phyloP scores from a whole-genome alignment of 2,329 filamentous ascomycete genomes.

The Trichoderma lentiforme region DNA sequence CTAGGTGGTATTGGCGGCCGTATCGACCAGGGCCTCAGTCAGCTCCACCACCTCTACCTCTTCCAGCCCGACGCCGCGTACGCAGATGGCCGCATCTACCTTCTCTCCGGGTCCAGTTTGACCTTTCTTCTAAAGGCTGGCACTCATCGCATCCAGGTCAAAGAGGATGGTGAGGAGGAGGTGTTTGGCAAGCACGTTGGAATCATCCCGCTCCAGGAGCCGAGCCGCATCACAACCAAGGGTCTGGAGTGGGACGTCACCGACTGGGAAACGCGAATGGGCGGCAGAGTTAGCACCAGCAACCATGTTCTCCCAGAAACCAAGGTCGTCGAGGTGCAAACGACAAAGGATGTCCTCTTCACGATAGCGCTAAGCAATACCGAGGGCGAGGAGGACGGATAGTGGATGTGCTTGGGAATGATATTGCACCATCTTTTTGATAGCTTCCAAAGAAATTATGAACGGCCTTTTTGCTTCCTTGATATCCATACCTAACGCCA shows the following conservation, averaged over 20 bases:
- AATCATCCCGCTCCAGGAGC: slow-evolving; percentile 79
- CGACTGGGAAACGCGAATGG: slow-evolving; percentile 75
- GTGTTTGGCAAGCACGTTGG: slow-evolving; percentile 77
- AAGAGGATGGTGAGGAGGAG: slow-evolving; percentile 44
- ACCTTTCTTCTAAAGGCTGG: slow-evolving; percentile 75
- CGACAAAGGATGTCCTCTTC: slow-evolving; percentile 65
- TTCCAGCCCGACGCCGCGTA: slow-evolving; percentile 53
- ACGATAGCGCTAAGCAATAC: slow-evolving; percentile 61
- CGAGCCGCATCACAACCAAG: slow-evolving; percentile 70
- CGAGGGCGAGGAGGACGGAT: slow-evolving; percentile 35
- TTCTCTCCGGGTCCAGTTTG: slow-evolving; percentile 77
- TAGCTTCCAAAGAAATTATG: slow-evolving; percentile 2
- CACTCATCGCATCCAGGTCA: slow-evolving; percentile 64
- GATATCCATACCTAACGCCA: slow-evolving; percentile 13
- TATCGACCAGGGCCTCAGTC: slow-evolving; percentile 86
- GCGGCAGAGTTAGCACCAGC: slow-evolving; percentile 72
- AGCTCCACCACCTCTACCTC: slow-evolving; percentile 78
- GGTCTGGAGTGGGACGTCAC: slow-evolving; percentile 90
- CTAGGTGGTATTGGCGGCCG: slow-evolving; percentile 84
- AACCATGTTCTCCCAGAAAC: slow-evolving; percentile 66
- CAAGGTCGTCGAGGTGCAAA: slow-evolving; percentile 59
- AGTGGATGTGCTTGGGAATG: slow-evolving; percentile 4
- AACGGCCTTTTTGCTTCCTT: slow-evolving; percentile 11
- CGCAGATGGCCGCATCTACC: slow-evolving; percentile 60
- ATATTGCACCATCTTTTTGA: neutral